Evolutionary conservation across 2,329 filamentous ascomycete species (phyloP).

Genomic region (Epicoccum nigrum): DNA sequence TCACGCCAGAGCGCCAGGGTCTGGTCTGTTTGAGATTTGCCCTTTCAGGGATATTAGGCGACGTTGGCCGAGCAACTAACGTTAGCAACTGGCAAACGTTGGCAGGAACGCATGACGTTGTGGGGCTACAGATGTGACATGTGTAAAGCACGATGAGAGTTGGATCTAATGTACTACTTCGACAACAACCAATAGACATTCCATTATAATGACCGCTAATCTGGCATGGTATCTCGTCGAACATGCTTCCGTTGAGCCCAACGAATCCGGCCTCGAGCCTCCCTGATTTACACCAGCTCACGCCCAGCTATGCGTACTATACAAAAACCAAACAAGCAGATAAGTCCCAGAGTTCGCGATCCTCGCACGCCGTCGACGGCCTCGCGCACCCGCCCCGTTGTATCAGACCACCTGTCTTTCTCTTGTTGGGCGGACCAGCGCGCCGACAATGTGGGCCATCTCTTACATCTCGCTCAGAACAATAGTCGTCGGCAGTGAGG

Average conservation of each 20-base stretch:
- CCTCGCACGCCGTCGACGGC: not conserved
- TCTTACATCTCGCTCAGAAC: not conserved
- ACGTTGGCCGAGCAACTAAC: slow-evolving; percentile 16
- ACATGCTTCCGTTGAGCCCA: not conserved
- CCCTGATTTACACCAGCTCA: slow-evolving; percentile 1
- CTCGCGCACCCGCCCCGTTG: not conserved
- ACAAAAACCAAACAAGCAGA: slow-evolving; percentile 12
- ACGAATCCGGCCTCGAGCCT: not conserved
- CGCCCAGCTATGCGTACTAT: slow-evolving; percentile 13
- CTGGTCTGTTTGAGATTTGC: slow-evolving; percentile 18
- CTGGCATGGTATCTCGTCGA: slow-evolving; percentile 12
- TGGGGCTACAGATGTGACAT: not conserved
- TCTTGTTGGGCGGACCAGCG: too few species aligned
- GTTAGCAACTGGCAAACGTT: not conserved
- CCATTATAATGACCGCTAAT: slow-evolving; percentile 14
- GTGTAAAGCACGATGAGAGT: not conserved
- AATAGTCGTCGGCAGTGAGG: not conserved
- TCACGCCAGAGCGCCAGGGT: slow-evolving; percentile 16
- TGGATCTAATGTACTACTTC: not conserved
- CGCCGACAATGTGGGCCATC: too few species aligned
- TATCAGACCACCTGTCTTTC: not conserved
- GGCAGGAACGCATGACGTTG: slow-evolving; percentile 10
- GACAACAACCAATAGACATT: slow-evolving; percentile 5
- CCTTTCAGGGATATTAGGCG: slow-evolving; percentile 16
- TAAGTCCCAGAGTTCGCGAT: not conserved